Evolutionary conservation across 2,329 filamentous ascomycete genomes (phyloP).

Genomic region (Sporothrix globosa): DNA sequence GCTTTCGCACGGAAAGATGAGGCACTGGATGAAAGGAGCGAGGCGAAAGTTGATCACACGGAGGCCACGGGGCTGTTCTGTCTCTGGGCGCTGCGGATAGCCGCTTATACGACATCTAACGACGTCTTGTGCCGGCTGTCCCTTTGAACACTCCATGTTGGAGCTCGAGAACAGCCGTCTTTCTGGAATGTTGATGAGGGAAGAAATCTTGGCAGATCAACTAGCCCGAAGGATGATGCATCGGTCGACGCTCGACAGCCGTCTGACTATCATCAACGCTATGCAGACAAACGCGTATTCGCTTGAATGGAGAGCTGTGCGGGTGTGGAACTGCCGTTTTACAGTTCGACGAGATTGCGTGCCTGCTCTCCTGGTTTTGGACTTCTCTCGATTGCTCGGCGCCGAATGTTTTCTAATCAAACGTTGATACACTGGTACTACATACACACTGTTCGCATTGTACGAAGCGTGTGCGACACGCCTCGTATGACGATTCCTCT

Average conservation of each 20-base stretch:
- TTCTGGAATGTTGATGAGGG: too few relatives aligned
- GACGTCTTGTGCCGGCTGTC: not conserved
- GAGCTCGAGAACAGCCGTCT: not conserved
- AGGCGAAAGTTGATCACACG: not conserved
- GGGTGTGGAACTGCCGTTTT: not conserved
- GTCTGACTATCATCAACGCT: not conserved
- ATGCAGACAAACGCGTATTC: not conserved
- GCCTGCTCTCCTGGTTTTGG: not conserved
- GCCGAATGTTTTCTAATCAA: not conserved
- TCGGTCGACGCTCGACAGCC: not conserved
- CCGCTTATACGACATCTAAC: not conserved
- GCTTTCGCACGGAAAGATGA: constrained; percentile 20
- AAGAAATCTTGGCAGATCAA: too few relatives aligned
- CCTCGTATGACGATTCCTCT: not conserved
- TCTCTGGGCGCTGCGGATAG: constrained; percentile 4
- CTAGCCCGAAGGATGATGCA: not conserved
- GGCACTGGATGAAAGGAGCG: not conserved
- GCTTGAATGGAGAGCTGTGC: not conserved
- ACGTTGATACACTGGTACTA: not conserved
- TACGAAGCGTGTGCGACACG: not conserved
- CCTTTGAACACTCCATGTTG: not conserved
- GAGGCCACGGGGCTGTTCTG: not conserved
- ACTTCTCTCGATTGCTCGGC: too few relatives aligned
- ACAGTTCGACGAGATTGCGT: not conserved
- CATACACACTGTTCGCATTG: not conserved